Conservation (phyloP, 2,329 filamentous ascomycete species). For the Phialophora verrucosa region DNA sequence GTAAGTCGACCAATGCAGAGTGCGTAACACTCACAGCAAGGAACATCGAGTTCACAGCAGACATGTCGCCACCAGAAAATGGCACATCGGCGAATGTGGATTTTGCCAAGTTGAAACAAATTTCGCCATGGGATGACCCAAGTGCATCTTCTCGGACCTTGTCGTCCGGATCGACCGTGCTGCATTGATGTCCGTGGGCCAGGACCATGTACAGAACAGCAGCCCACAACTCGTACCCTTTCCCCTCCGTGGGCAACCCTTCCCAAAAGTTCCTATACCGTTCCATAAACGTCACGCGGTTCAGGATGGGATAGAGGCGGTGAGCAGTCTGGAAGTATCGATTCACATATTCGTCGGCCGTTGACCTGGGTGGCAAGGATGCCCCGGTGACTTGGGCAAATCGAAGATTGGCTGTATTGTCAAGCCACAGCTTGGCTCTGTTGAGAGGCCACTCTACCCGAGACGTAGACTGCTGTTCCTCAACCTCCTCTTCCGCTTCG, state of each 20-base stretch:
- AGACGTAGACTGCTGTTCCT: not conserved
- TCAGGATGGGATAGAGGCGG: slow-evolving; percentile 22
- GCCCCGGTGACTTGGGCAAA: slow-evolving; percentile 13
- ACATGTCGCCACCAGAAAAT: slow-evolving; percentile 30
- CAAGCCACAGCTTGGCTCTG: slow-evolving; percentile 16
- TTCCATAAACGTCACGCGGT: slow-evolving; percentile 7
- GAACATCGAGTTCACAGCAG: slow-evolving; percentile 23
- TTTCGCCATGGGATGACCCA: slow-evolving; percentile 11
- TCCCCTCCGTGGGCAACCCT: slow-evolving; percentile 23
- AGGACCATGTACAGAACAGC: slow-evolving; percentile 30
- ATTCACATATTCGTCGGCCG: slow-evolving; percentile 21
- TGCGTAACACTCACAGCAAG: not conserved
- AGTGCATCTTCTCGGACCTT: slow-evolving; percentile 14
- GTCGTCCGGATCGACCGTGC: slow-evolving; percentile 23
- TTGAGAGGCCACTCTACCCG: slow-evolving; percentile 5
- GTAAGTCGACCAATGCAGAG: not conserved
- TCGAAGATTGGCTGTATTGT: slow-evolving; percentile 1
- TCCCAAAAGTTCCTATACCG: slow-evolving; percentile 17
- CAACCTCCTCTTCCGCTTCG: slow-evolving; percentile 1
- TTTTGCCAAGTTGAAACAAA: slow-evolving; percentile 26
- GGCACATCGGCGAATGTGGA: slow-evolving; percentile 20
- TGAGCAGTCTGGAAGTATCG: slow-evolving; percentile 27
- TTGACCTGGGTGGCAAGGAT: slow-evolving; percentile 12
- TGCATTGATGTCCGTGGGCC: slow-evolving; percentile 28
- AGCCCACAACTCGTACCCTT: slow-evolving; percentile 23